Conservation (phyloP, 1,284 basidiomycete genomes). For the Trametes pubescens region DNA sequence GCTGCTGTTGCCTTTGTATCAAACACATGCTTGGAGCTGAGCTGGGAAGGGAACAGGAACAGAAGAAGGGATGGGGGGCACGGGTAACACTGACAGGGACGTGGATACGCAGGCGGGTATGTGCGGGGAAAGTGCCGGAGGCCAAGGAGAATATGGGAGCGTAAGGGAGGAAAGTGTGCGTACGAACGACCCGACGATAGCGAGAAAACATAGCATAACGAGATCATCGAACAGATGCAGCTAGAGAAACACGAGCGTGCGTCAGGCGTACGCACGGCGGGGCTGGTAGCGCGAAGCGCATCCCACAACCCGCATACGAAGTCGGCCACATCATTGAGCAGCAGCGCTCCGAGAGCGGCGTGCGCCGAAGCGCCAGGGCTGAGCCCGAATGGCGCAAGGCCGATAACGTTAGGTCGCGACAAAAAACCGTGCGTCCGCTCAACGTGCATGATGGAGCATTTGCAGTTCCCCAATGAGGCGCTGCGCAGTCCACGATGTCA, state of each 20-base stretch:
- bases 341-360: background rate
- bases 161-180: constrained; percentile 9
- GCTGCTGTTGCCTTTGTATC: constrained; percentile 18
- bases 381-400: background rate
- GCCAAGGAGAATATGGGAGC: background rate
- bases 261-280: background rate
- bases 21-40: constrained; percentile 5
- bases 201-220: constrained; percentile 33
- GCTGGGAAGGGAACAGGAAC: background rate
- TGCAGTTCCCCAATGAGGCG: constrained; percentile 28
- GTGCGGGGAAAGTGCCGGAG: background rate
- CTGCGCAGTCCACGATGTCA: constrained; percentile 1
- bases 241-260: background rate
- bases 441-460: constrained; percentile 12
- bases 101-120: background rate
- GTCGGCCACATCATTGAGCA: background rate
- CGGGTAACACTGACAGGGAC: too few relatives aligned
- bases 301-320: background rate
- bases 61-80: background rate
- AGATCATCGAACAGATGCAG: constrained; percentile 28
- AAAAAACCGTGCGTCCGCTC: background rate
- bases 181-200: constrained; percentile 24
- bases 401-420: background rate
- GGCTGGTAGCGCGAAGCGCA: background rate
- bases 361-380: background rate